phyloP scores from a whole-genome alignment of 148 eudicot species.

The Limonium bicolor region DNA sequence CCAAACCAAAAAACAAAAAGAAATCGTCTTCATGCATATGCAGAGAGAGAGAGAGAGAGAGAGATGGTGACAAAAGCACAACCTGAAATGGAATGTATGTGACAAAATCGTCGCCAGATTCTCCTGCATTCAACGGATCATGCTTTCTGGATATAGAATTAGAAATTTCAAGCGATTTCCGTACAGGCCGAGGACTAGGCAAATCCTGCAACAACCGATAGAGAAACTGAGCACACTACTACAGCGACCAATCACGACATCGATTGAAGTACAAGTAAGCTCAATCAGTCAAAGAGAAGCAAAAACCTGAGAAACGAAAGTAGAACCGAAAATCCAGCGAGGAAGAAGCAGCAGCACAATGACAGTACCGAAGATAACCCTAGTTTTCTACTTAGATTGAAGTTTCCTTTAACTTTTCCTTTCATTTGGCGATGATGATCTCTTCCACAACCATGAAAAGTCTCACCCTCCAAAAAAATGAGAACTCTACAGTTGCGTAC shows the following conservation, averaged over 20 bases:
- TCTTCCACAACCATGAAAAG: no score
- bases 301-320: constrained; percentile 40
- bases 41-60: neutral
- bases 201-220: constrained; percentile 12
- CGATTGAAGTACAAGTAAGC: neutral
- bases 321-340: constrained; percentile 67
- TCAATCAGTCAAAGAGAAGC: neutral
- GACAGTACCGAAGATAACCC: constrained; percentile 42
- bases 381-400: constrained; percentile 30
- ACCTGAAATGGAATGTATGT: constrained; percentile 78
- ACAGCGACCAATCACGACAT: neutral
- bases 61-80: no score
- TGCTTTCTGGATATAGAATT: constrained; percentile 14
- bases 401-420: constrained; percentile 27
- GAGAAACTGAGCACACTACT: neutral
- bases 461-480: no score
- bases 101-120: constrained; percentile 52
- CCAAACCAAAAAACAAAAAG: neutral
- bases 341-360: constrained; percentile 53
- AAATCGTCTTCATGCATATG: neutral
- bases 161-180: constrained; percentile 18
- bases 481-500: no score
- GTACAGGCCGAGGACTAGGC: constrained; percentile 18
- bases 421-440: no score
- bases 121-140: constrained; percentile 45